Base-by-base conservation (phyloP, 768 basidiomycete genomes). In the Tricholoma bakamatsutake region DNA sequence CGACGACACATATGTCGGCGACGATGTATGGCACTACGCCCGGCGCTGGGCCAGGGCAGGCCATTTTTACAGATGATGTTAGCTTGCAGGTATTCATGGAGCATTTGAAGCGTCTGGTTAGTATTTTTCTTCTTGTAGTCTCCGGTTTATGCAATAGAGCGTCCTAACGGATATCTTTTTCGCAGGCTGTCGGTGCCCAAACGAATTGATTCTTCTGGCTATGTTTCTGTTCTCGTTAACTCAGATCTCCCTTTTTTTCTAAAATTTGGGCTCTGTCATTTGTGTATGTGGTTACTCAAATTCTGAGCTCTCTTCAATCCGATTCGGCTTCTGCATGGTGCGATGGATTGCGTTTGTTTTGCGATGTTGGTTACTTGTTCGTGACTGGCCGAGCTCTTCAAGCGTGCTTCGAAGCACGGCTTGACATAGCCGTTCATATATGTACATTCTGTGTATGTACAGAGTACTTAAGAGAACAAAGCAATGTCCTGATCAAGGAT, bases 61-160 rank as follows among this genome's bases (percentile, higher is more conserved):
- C 93, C 13, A 98, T 99, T 70, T 97, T 98, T 70, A 99, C 97
- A 54, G 97, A 98, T 67, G 96, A 99, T 70, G 96, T 98, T 59
- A 97, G 93, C 68, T 80, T 98, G 73, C 92, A 95, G 70, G 90
- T 95, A 54, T 96, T 97, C 77, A 95, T 94, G 94, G 95, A 97
- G 66, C 91, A 95, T 75, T 75, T 98, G 72, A 97, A 96, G 71
- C 85, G 93, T 65, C 72, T 98, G 76, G 94, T 88, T 63, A 66
- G 85, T 75, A 55, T 31, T 37, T 28, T 43, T 33, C 30, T 18
- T 21, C n/a, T 39, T 52, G 3, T 9, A 24, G 59, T 35, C 49
- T 17, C 1, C 17, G 24, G 31, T 31, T 47, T 37, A 24, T 24
- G 21, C 21, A 6, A 34, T 54, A 43, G 30, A 37, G 35, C 33